Conservation (phyloP, 768 basidiomycete genomes). For the Trametes elegans region DNA sequence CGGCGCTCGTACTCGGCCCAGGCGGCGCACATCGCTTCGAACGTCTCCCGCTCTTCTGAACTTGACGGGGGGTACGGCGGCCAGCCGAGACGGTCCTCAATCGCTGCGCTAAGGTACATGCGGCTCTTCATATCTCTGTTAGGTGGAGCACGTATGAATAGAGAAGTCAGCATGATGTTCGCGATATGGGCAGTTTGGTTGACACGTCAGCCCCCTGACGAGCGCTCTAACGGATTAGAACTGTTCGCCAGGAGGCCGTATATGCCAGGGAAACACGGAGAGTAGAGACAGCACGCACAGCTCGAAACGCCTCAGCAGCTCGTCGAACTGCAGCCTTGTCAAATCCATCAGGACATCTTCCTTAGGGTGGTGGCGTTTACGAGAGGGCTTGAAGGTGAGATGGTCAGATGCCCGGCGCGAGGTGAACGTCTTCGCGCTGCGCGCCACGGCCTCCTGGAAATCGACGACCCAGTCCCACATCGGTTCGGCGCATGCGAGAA, state of each 20-base stretch:
- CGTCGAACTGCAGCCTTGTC: constrained; percentile 62
- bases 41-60: constrained; percentile 51
- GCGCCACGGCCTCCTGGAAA: constrained; percentile 33
- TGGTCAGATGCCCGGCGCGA: constrained; percentile 2
- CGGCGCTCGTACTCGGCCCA: constrained; percentile 50
- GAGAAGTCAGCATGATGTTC: background rate
- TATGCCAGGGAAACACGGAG: background rate
- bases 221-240: background rate
- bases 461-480: constrained; percentile 79
- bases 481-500: constrained; percentile 68
- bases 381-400: background rate
- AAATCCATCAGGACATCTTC: constrained; percentile 43
- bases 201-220: background rate
- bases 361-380: constrained; percentile 14
- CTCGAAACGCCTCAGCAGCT: constrained; percentile 53
- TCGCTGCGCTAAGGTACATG: constrained; percentile 43
- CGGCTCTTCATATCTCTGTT: constrained; percentile 66
- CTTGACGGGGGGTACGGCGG: constrained; percentile 36
- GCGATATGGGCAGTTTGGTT: background rate
- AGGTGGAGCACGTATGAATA: background rate
- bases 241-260: background rate
- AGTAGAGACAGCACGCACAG: constrained; percentile 45
- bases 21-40: constrained; percentile 54
- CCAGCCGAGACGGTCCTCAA: constrained; percentile 54
- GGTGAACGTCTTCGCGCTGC: background rate